A percentile compares a stretch with the other conserved stretches of the same genome.
Conservation (phyloP, 345 rosid genomes). For the Clarkia xantiana region DNA sequence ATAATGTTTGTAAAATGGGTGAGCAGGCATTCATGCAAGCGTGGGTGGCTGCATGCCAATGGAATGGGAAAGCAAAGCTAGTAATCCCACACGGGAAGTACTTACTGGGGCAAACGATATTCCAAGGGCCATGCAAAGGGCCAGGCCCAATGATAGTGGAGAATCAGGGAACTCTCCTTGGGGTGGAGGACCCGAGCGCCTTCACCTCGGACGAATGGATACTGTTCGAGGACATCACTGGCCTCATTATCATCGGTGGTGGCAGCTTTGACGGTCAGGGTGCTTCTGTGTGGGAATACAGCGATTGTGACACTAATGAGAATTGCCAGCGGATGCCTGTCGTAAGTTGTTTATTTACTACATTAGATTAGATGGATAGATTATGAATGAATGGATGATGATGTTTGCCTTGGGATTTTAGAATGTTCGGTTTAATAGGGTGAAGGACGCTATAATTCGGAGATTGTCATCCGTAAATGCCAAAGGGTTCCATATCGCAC, state of each 20-base stretch:
- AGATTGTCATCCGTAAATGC: conserved; percentile 34
- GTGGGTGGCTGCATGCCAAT: conserved; percentile 26
- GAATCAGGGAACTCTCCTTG: conserved; percentile 23
- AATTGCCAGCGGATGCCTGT: conserved; percentile 17
- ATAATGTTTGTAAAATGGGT: background rate
- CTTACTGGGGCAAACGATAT: conserved; percentile 16
- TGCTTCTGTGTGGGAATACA: conserved; percentile 31
- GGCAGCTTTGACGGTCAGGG: conserved; percentile 68
- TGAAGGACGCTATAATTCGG: conserved; percentile 19
- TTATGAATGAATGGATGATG: no score
- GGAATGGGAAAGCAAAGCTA: conserved; percentile 20
- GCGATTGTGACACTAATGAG: conserved; percentile 3
- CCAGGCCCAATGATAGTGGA: conserved; percentile 19
- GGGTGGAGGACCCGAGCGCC: conserved; percentile 14
- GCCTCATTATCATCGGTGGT: conserved; percentile 34
- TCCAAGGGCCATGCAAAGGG: conserved; percentile 31
- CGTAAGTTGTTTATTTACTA: no score
- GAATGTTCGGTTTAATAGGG: conserved; percentile 25
- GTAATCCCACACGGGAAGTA: conserved; percentile 28
- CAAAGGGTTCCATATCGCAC: conserved; percentile 47
- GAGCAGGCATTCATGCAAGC: conserved; percentile 23
- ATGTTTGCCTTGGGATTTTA: no score
- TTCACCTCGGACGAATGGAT: conserved; percentile 30
- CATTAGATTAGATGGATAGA: no score
- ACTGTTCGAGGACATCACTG: conserved; percentile 30